These are phyloP conservation scores for Boechera retrofracta DNA, from an alignment of 345 rosid species.

Conservation along the genomic window DNA sequence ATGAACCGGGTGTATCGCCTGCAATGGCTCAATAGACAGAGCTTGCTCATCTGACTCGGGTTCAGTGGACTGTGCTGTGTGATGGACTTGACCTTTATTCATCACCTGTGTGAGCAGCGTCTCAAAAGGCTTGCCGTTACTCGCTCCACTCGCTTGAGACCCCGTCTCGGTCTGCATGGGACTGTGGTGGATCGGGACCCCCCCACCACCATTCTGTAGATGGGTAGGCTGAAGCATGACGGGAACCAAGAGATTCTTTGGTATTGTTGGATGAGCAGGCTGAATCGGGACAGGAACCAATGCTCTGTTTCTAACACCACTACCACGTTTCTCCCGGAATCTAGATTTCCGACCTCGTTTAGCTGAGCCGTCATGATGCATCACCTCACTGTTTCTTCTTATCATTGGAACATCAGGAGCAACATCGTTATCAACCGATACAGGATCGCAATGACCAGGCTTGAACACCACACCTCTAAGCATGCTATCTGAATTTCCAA, in stretches of 20 bases:
- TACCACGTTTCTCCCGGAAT: conserved; percentile 34
- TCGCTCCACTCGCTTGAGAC: conserved; percentile 45
- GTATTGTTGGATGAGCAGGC: conserved; percentile 42
- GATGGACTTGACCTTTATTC: conserved; percentile 52
- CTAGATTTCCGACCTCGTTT: conserved; percentile 46
- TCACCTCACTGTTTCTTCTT: conserved; percentile 58
- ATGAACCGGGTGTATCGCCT: conserved; percentile 57
- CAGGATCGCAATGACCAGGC: conserved; percentile 71
- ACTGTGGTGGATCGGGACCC: conserved; percentile 25
- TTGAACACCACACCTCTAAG: conserved; percentile 84
- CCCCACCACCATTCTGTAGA: conserved; percentile 53
- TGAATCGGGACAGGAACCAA: conserved; percentile 45
- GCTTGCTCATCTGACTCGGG: conserved; percentile 57
- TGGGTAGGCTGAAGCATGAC: conserved; percentile 54
- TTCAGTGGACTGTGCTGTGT: conserved; percentile 47
- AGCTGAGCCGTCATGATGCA: conserved; percentile 47
- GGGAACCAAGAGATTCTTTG: conserved; percentile 59
- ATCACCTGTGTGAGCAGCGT: conserved; percentile 64
- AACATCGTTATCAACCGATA: conserved; percentile 65
- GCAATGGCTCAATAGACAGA: conserved; percentile 71
- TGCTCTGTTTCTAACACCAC: conserved; percentile 36
- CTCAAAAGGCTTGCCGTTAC: conserved; percentile 57
- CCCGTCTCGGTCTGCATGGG: conserved; percentile 41
- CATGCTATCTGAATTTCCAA: conserved; percentile 60
- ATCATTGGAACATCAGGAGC: conserved; percentile 82